Base-by-base conservation (phyloP, 805 yeast species). In the Henningerozyma blattae region DNA sequence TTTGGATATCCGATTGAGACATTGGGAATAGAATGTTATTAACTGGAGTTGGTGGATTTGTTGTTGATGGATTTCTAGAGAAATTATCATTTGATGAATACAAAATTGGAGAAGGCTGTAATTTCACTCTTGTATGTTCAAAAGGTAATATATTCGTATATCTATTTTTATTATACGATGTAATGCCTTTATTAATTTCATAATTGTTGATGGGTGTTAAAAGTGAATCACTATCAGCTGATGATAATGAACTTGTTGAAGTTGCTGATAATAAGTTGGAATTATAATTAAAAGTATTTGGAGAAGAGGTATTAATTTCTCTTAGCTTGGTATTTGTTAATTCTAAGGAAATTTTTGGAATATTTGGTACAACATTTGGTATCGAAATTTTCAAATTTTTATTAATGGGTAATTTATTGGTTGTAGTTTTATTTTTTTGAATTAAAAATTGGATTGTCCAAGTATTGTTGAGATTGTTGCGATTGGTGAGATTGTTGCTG, bases 71-170 rank as follows among this genome's bases (percentile, higher is more conserved):
- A 26, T 27, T 12, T n/a, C 15, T 19, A 12, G 25, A 22, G 8
- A 22, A 24, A 17, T 18, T 28, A 12, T 20, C 27, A n/a, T 16
- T 30, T 22, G 15, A 22, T 10, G 32, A 17, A 17, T 16, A 17
- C 42, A 20, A 14, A 4, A 20, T 39, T 32, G 61, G 65, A 9
- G 59, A 58, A 30, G 56, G 54, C 18, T 47, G 48, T 31, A 58
- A 36, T 32, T 52, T 72, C 15, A 87, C 95, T 37, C 95, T 65
- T 12, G 93, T 72, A 48, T 83, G 89, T 48, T 82, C 93, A 55
- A 73, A 86, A 4, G 94, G 86, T 45, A 81, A 71, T 31, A 86
- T 82, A 54, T 87, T 91, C 42, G 82, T 77, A 62, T 86, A 86
- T 42, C 96, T 61, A 55, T 86, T 85, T 51, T 85, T 85, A 35